Percentiles rank a stretch among this genome's conserved stretches.
Evolutionary conservation across 108 stramenopile species (phyloP).

Genomic region (Mayamaea pseudoterrestris): DNA sequence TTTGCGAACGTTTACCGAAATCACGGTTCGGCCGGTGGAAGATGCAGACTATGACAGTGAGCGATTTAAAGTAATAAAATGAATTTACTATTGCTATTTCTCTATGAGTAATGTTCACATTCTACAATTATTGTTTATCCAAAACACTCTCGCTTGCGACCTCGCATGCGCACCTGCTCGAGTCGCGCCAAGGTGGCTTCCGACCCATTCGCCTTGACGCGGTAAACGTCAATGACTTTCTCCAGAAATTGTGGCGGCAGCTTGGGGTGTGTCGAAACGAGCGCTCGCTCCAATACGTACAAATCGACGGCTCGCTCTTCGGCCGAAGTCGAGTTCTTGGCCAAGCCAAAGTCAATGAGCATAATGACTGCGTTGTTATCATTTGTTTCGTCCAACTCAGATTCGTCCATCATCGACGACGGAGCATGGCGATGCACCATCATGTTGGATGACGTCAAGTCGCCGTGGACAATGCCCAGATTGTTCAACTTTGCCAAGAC

Average conservation of each 20-base stretch:
- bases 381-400: neutral
- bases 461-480: conserved; percentile 86
- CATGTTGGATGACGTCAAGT: conserved; percentile 94
- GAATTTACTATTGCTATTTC: neutral
- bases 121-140: conserved; percentile 34
- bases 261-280: conserved; percentile 85
- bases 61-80: no score
- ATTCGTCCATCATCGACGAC: conserved; percentile 5
- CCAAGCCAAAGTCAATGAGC: conserved; percentile 93
- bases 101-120: neutral
- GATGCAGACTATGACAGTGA: no score
- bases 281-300: conserved; percentile 92
- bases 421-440: conserved; percentile 40
- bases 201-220: neutral
- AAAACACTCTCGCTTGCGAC: conserved; percentile 89
- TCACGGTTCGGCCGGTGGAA: no score
- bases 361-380: conserved; percentile 13
- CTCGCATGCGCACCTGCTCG: conserved; percentile 75
- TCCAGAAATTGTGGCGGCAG: conserved; percentile 46
- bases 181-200: conserved; percentile 25
- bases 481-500: conserved; percentile 82
- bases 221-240: neutral
- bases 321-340: conserved; percentile 48
- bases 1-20: no score
- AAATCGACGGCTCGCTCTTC: conserved; percentile 98